These are phyloP conservation scores for Ogataea pini DNA, from an alignment of 805 yeast genomes.

Conservation along the genomic window DNA sequence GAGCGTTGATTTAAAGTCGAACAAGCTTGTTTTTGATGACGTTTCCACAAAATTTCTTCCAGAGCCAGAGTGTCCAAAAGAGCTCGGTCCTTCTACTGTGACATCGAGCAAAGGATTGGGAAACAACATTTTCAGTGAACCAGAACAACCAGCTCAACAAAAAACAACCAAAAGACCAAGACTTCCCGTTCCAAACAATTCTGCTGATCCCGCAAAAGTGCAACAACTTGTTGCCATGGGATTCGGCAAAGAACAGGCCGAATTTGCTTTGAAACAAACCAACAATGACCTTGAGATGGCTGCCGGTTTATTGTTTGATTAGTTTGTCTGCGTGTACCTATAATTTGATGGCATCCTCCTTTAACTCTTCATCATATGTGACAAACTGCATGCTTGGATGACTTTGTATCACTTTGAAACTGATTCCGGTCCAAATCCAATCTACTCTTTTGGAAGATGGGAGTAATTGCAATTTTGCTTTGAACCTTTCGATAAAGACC, in stretches of 20 bases:
- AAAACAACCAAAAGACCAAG: constrained; percentile 21
- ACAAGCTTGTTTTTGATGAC: constrained; percentile 69
- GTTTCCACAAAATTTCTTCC: constrained; percentile 70
- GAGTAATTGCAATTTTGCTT: constrained; percentile 61
- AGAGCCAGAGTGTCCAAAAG: constrained; percentile 67
- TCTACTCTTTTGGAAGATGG: constrained; percentile 42
- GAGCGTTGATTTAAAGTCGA: constrained; percentile 66
- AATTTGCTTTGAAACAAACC: constrained; percentile 62
- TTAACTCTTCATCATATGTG: constrained; percentile 21
- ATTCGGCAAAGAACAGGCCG: constrained; percentile 62
- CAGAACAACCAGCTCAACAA: neutral
- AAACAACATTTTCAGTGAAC: constrained; percentile 34
- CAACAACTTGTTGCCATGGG: constrained; percentile 66
- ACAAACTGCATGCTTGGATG: constrained; percentile 51
- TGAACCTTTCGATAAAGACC: constrained; percentile 77
- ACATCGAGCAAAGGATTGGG: constrained; percentile 33
- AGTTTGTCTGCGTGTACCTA: constrained; percentile 3
- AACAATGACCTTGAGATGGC: constrained; percentile 84
- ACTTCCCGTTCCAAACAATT: constrained; percentile 23
- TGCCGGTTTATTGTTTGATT: constrained; percentile 67
- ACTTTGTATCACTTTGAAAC: constrained; percentile 53
- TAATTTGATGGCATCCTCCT: constrained; percentile 22
- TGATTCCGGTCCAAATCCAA: constrained; percentile 70
- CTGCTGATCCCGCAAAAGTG: constrained; percentile 33
- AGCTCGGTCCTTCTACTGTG: constrained; percentile 17